Percentiles rank a stretch among this genome's conserved stretches.
Evolutionary conservation across 148 eudicot genomes (phyloP).

Genomic region (Tetragonia tetragonoides): DNA sequence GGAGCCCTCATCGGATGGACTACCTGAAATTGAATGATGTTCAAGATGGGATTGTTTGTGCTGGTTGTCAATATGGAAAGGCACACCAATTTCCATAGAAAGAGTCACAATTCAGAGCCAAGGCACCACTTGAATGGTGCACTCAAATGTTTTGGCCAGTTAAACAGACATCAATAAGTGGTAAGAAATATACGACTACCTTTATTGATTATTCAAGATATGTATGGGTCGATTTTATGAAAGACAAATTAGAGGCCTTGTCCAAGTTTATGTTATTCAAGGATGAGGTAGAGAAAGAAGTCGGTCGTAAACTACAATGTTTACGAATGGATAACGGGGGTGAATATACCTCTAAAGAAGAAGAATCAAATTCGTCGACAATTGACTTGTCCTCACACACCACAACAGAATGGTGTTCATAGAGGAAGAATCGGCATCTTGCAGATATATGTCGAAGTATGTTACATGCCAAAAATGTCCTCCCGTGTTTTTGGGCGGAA

Average conservation of each 20-base stretch:
- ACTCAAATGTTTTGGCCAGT: constrained; percentile 7
- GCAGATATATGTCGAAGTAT: background rate
- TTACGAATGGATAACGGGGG: background rate
- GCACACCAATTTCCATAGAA: background rate
- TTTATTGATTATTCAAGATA: background rate
- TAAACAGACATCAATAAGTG: constrained; percentile 1
- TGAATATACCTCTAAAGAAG: background rate
- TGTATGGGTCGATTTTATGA: constrained; percentile 5
- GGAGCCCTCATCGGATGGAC: background rate
- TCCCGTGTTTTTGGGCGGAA: background rate
- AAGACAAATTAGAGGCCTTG: background rate
- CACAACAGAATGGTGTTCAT: constrained; percentile 18
- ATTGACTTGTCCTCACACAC: constrained; percentile 1
- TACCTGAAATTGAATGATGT: background rate
- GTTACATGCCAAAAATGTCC: background rate
- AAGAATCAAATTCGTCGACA: background rate
- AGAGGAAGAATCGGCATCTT: background rate
- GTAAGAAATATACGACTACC: background rate
- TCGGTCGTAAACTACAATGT: background rate
- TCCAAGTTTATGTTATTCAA: constrained; percentile 7
- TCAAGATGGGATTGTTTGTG: background rate
- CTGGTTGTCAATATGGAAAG: constrained; percentile 9
- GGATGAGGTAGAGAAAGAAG: constrained; percentile 11
- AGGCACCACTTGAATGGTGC: background rate
- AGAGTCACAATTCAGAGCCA: constrained; percentile 12